Evolutionary conservation across 345 rosid genomes (phyloP).

Genomic region (Noccaea caerulescens): DNA sequence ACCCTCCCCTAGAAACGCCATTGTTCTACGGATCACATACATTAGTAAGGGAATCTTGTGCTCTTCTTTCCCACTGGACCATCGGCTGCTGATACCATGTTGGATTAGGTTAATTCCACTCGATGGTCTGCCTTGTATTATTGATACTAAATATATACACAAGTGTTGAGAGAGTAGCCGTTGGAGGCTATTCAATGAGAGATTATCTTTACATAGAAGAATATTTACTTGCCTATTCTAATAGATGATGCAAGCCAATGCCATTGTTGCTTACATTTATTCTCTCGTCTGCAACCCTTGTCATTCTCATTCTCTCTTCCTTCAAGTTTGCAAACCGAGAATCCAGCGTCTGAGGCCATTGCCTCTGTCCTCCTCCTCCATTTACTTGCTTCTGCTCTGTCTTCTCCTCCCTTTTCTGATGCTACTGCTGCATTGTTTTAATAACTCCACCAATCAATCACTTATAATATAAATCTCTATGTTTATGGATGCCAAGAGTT

Average conservation of each 20-base stretch:
- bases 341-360: constrained; percentile 76
- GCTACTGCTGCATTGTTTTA: constrained; percentile 34
- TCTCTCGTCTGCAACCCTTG: constrained; percentile 42
- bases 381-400: constrained; percentile 33
- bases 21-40: background rate
- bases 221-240: too few species aligned
- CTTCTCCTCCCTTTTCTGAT: constrained; percentile 43
- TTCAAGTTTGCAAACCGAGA: constrained; percentile 83
- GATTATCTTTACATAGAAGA: too few species aligned
- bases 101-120: too few species aligned
- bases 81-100: too few species aligned
- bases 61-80: constrained; percentile 65
- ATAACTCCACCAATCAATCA: background rate
- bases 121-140: too few species aligned
- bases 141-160: too few species aligned
- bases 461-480: constrained; percentile 1
- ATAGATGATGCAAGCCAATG: constrained; percentile 27
- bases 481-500: background rate
- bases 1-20: background rate
- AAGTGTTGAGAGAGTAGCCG: too few species aligned
- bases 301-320: constrained; percentile 69
- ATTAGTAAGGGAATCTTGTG: constrained; percentile 51
- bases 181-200: too few species aligned
- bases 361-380: constrained; percentile 49
- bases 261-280: constrained; percentile 43